Base-by-base conservation (phyloP, 805 yeast species). In the Saturnispora sekii region DNA sequence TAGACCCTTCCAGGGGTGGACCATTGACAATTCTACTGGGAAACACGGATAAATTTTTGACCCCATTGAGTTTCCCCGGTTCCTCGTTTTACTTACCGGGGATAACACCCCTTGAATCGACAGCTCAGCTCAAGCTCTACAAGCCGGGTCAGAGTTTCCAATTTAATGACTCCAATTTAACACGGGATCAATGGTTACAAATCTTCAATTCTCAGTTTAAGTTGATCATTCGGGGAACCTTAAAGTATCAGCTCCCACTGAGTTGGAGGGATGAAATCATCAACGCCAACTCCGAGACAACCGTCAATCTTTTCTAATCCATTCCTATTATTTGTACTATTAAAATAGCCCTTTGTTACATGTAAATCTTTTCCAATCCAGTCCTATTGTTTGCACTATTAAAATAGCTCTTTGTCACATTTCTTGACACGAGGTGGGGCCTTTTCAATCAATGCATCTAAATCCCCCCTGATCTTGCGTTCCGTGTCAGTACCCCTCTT, bases 401-500 rank as follows among this genome's bases (percentile, higher is more conserved):
- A 17, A 11, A 15, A 11, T 14, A 10, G 15, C 30, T 17, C 16
- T n/a, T n/a, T 34, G 11, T 12, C 26, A 9, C 26, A 29, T 21
- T 44, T 39, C 65, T 70, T 21, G 8, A 21, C 26, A 21, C 60
- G 59, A 46, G 69, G 68, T 10, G 45, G 45, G 5, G 45, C 45
- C 45, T 35, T 42, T 35, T 50, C 45, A 12, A 60, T 43, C 48
- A 72, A 57, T 40, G 54, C 47, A 9, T 67, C 56, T n/a, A 69
- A 55, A 51, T 73, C 74, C 17, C 76, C 77, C 40, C 78, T 56
- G 14, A 63, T 56, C 14, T 64, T 63, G 34, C 54, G 53, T 11
- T 50, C 48, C 5, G 47, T 16, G 16, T 49, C 51, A 36, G 60
- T 49, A 8, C 57, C 61, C 17, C 52, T 54, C 26, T 56, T 55